Evolutionary conservation across 1,139 yeast species (phyloP), one percentile per base, ranked within the genome.

Genomic region (Suhomyces ambrosiae): DNA sequence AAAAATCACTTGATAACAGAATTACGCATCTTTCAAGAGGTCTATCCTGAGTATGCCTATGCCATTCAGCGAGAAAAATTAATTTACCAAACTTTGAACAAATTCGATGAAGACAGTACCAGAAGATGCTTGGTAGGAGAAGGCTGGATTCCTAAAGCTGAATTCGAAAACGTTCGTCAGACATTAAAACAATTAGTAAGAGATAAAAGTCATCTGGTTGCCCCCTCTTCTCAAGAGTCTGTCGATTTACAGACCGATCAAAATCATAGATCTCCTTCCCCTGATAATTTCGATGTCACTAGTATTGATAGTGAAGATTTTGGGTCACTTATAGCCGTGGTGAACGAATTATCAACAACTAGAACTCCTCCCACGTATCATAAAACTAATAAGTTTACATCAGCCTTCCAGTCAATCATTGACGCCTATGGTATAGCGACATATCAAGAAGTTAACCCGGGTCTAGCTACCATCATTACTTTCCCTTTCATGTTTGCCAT

Each of bases 401-500:
- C 69, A 10, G 96, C 96, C 0, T 94, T 87, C 72, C 99, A 92
- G 65, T 77, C 78, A 56, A 90, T 92, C 57, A 88, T 87, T 48
- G 98, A 92, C 61, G 96, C 96, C 5, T 92, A 92, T 57, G 98
- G 97, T 50, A 76, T 90, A 37, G 95, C 96, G 10, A 81, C 95
- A 8, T 90, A 92, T 63, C 89, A 87, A 56, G 99, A 92, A 61
- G 94, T 92, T 24, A 92, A 92, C 55, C 97, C 98, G 2, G 97
- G 96, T 38, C 72, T 92, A 48, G 95, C 98, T 4, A 87, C 99
- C 0, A 78, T 90, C 32, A 86, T 92, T 23, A 92, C 99, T 0
- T 92, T 92, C 68, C 99, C 99, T 10, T 92, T 94, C 63, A 88
- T 92, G 96, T 92, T 92, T 70, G 97, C 98, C 24, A 86, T 94